Conservation (phyloP, 495 filamentous ascomycete species). For the Lichenothelia convexa region DNA sequence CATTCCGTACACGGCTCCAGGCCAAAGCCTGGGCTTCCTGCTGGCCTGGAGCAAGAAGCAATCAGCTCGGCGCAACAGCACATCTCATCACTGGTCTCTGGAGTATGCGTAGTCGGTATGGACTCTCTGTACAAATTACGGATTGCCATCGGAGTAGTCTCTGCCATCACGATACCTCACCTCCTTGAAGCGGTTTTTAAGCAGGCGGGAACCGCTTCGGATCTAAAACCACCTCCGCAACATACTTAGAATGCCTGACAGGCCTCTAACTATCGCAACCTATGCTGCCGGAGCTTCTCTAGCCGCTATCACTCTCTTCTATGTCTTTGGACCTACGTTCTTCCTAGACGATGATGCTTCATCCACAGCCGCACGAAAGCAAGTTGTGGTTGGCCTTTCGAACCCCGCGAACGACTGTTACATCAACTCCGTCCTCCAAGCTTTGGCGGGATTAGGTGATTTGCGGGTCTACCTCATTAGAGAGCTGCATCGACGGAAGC, state of each 20-base stretch:
- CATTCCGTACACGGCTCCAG: no score
- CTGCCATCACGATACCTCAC: no score
- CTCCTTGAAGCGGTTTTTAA: no score
- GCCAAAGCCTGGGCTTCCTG: no score
- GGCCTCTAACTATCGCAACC: slow-evolving; percentile 64
- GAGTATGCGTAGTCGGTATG: no score
- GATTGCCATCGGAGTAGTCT: no score
- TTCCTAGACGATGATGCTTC: slow-evolving; percentile 67
- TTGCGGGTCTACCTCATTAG: slow-evolving; percentile 79
- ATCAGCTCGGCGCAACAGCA: no score
- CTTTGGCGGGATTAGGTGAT: slow-evolving; percentile 83
- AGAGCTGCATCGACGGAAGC: slow-evolving; percentile 60
- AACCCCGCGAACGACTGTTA: slow-evolving; percentile 98
- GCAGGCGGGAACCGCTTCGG: no score
- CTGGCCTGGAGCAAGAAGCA: no score
- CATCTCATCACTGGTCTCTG: no score
- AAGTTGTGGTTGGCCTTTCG: slow-evolving; percentile 71
- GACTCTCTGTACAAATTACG: no score
- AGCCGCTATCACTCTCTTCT: slow-evolving; percentile 87
- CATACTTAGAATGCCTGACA: slow-evolving; percentile 58
- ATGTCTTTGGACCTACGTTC: slow-evolving; percentile 91
- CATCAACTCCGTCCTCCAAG: slow-evolving; percentile 94
- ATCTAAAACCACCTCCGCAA: not conserved
- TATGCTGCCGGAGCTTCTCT: slow-evolving; percentile 94
- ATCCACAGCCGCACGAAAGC: slow-evolving; percentile 42